Conservation (phyloP, 2,329 filamentous ascomycete species). For the Epichloe brachyelytri region DNA sequence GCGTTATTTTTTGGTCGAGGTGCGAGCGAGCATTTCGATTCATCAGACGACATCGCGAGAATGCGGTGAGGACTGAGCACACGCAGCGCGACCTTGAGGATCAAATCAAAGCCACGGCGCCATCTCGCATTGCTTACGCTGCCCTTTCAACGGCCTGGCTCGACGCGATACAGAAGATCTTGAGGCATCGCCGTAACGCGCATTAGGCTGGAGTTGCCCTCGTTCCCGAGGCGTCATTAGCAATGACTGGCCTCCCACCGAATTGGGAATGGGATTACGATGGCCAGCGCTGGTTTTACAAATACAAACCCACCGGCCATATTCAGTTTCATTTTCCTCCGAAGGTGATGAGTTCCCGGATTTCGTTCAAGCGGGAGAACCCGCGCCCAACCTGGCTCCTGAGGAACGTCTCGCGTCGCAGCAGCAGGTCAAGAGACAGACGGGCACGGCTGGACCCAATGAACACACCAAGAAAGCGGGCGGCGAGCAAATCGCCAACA, state of each 20-base stretch:
- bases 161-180: not conserved
- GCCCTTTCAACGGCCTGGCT: no score
- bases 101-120: not conserved
- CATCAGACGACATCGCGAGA: not conserved
- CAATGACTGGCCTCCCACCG: conserved; percentile 29
- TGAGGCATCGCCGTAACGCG: not conserved
- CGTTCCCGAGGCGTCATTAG: not conserved
- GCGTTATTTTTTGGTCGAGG: not conserved
- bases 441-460: conserved; percentile 6
- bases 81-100: not conserved
- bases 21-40: not conserved
- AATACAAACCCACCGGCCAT: conserved; percentile 39
- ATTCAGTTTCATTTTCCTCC: conserved; percentile 42
- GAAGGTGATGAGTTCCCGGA: conserved; percentile 47
- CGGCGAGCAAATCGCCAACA: conserved; percentile 5
- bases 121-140: not conserved
- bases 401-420: conserved; percentile 41
- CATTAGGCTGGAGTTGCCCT: not conserved
- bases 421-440: conserved; percentile 30
- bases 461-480: not conserved
- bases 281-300: conserved; percentile 44
- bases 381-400: conserved; percentile 30
- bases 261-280: conserved; percentile 48
- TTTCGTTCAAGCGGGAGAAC: conserved; percentile 27
- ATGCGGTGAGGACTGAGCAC: not conserved